These are phyloP conservation scores for Artemisia tridentata DNA, from an alignment of 129 eudicot species.

Conservation along the genomic window DNA sequence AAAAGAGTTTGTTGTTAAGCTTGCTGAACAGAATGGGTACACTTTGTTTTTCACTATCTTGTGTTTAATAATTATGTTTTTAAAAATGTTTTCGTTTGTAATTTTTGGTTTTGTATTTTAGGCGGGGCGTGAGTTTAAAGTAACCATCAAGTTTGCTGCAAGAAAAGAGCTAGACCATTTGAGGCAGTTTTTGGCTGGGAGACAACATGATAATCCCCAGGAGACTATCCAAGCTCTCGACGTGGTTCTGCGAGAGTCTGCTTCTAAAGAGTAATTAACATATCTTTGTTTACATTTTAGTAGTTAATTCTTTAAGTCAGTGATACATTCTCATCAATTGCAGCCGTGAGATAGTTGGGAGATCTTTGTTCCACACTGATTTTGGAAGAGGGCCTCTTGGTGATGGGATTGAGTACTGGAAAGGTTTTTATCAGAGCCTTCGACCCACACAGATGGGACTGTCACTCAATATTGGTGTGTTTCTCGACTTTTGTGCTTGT, in stretches of 20 bases:
- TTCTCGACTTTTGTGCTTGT: neutral
- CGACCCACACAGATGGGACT: constrained; percentile 92
- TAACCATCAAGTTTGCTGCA: constrained; percentile 57
- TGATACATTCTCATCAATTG: neutral
- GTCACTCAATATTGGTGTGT: constrained; percentile 62
- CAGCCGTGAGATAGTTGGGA: constrained; percentile 57
- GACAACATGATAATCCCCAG: constrained; percentile 56
- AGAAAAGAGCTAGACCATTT: constrained; percentile 51
- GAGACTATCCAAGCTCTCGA: constrained; percentile 76
- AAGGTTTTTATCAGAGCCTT: constrained; percentile 69
- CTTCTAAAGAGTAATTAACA: constrained; percentile 31
- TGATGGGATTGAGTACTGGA: constrained; percentile 64
- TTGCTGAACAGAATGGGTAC: neutral
- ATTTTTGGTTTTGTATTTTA: constrained; percentile 8
- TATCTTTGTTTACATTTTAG: neutral
- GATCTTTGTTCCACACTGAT: constrained; percentile 45
- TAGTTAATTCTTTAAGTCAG: neutral
- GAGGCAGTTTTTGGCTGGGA: constrained; percentile 36
- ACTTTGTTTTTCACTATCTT: neutral
- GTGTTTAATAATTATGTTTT: neutral
- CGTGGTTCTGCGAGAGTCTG: constrained; percentile 60
- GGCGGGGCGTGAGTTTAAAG: constrained; percentile 53
- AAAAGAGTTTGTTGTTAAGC: neutral
- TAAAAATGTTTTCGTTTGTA: neutral
- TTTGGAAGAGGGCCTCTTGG: constrained; percentile 59